Conservation (phyloP, 2,329 filamentous ascomycete genomes). For the Diaporthe caulivora region DNA sequence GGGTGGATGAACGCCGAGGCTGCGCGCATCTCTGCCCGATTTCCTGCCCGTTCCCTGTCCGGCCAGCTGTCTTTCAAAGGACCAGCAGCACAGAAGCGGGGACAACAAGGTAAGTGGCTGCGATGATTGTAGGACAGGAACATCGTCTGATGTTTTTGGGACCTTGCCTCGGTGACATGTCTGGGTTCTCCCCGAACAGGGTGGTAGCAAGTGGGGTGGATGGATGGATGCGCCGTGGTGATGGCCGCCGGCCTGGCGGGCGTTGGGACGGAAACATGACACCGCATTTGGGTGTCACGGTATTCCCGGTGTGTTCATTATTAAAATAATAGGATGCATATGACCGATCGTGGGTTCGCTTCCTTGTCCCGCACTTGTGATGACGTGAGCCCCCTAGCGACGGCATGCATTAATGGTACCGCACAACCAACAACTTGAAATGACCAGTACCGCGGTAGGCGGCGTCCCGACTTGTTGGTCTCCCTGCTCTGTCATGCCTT, state of each 20-base stretch:
- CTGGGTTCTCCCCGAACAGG: slow-evolving; percentile 12
- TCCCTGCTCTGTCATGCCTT: neutral
- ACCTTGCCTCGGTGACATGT: neutral
- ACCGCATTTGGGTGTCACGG: neutral
- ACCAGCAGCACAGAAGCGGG: neutral
- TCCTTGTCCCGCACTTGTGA: neutral
- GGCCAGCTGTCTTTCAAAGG: neutral
- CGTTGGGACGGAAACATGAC: slow-evolving; percentile 3
- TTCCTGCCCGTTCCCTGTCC: neutral
- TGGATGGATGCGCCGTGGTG: neutral
- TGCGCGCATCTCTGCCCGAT: neutral
- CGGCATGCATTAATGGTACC: slow-evolving; percentile 5
- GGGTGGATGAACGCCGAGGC: neutral
- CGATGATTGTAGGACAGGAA: neutral
- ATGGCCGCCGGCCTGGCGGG: neutral
- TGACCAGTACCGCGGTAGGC: slow-evolving; percentile 2
- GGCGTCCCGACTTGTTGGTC: neutral
- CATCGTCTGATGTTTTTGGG: slow-evolving; percentile 1
- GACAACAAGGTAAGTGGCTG: neutral
- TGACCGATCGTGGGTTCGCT: neutral
- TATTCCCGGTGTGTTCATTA: neutral
- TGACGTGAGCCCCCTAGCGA: neutral
- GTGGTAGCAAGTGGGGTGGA: neutral
- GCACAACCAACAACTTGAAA: neutral
- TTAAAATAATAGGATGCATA: neutral